Conservation (phyloP, 1,284 basidiomycete genomes). For the Ganoderma lucidum region DNA sequence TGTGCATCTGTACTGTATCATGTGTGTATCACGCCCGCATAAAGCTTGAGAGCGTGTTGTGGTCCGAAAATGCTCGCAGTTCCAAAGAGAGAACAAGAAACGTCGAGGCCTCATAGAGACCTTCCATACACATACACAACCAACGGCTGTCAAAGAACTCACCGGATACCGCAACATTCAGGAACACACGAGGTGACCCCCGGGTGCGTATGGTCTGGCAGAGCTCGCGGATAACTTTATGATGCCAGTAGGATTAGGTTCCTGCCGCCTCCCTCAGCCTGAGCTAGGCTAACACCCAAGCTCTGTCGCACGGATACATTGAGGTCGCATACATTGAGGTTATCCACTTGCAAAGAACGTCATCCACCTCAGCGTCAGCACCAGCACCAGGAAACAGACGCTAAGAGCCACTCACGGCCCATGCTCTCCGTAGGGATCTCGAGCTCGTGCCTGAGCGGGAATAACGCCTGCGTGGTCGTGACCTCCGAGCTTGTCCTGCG, state of each 20-base stretch:
- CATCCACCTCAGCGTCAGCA: too few relatives aligned
- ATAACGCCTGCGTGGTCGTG: slow-evolving; percentile 20
- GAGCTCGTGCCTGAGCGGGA: slow-evolving; percentile 12
- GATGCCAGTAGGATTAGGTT: neutral
- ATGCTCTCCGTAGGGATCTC: slow-evolving; percentile 20
- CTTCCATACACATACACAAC: neutral
- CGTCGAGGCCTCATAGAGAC: neutral
- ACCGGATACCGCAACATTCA: too few relatives aligned
- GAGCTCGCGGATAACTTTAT: neutral
- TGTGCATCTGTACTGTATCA: too few relatives aligned
- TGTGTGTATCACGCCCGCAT: too few relatives aligned
- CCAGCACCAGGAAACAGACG: neutral
- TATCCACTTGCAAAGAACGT: neutral
- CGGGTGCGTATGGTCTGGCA: too few relatives aligned
- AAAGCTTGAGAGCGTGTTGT: too few relatives aligned
- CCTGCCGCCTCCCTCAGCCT: neutral
- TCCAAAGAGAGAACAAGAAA: neutral
- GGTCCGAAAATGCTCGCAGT: too few relatives aligned
- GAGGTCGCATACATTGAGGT: slow-evolving; percentile 10
- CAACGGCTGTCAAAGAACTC: neutral
- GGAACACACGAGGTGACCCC: neutral
- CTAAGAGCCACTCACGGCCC: slow-evolving; percentile 6
- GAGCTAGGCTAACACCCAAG: neutral
- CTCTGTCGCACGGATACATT: slow-evolving; percentile 4
- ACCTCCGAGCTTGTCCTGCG: slow-evolving; percentile 12